Evolutionary conservation across 2,329 filamentous ascomycete genomes (phyloP).

Genomic region (Cercospora citrullina): DNA sequence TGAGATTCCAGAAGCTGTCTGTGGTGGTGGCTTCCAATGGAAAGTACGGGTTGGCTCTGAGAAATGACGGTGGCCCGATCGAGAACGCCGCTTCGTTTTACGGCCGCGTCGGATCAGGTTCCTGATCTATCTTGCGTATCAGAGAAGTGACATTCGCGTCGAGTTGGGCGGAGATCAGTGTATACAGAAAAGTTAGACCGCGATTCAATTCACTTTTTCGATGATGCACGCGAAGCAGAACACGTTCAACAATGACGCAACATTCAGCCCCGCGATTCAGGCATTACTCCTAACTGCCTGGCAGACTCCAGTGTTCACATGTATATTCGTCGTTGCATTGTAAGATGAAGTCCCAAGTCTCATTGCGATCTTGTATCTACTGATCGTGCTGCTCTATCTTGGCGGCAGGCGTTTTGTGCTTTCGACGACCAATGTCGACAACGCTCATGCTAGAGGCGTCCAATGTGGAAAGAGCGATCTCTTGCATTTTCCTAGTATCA

Average conservation of each 20-base stretch:
- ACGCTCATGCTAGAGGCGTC: not conserved
- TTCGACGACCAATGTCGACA: not conserved
- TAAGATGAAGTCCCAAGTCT: too few relatives aligned
- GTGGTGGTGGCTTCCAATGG: not conserved
- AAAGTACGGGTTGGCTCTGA: not conserved
- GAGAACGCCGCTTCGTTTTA: not conserved
- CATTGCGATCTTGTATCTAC: not conserved
- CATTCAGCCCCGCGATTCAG: slow-evolving; percentile 11
- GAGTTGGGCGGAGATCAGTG: not conserved
- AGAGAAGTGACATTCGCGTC: not conserved
- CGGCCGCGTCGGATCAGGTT: not conserved
- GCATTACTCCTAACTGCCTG: not conserved
- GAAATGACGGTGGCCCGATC: not conserved
- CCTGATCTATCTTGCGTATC: not conserved
- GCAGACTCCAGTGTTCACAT: not conserved
- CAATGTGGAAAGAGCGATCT: not conserved
- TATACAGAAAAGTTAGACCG: not conserved
- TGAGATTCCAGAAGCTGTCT: not conserved
- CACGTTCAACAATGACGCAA: slow-evolving; percentile 16
- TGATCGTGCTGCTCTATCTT: not conserved
- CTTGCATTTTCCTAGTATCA: not conserved
- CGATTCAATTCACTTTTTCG: not conserved
- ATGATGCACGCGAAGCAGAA: not conserved
- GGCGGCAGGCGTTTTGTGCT: not conserved
- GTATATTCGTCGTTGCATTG: too few relatives aligned